Conservation (phyloP, 495 filamentous ascomycete species). For the Xylaria intraflava region DNA sequence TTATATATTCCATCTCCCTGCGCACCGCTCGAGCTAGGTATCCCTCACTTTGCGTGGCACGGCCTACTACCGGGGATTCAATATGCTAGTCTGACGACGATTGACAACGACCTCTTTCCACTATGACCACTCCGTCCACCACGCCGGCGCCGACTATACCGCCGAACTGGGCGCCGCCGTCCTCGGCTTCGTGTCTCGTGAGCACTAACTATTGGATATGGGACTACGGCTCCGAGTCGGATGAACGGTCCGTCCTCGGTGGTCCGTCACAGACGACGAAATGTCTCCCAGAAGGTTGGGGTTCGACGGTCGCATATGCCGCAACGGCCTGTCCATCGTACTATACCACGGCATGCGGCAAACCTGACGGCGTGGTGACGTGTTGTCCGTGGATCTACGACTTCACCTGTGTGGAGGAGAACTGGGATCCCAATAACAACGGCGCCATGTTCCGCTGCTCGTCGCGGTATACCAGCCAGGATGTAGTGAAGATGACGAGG, state of each 20-base stretch:
- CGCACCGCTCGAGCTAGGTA: too few species aligned
- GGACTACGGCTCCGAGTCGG: constrained; percentile 6
- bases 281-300: constrained; percentile 22
- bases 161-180: constrained; percentile 17
- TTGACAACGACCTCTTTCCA: too few species aligned
- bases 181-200: constrained; percentile 13
- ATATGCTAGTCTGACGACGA: too few species aligned
- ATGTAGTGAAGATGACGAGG: constrained; percentile 5
- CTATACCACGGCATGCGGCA: constrained; percentile 20
- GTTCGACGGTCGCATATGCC: constrained; percentile 12
- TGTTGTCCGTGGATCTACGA: constrained; percentile 22
- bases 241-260: constrained; percentile 23
- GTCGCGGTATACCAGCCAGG: constrained; percentile 4
- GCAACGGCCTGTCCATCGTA: constrained; percentile 16
- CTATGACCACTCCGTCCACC: background rate
- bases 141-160: constrained; percentile 10
- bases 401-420: constrained; percentile 7
- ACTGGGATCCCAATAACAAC: background rate
- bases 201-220: constrained; percentile 24
- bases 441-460: constrained; percentile 11
- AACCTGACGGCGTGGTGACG: constrained; percentile 11
- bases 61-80: too few species aligned
- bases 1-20: too few species aligned
- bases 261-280: constrained; percentile 22
- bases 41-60: too few species aligned